Evolutionary conservation across 1,284 basidiomycete species (phyloP), one percentile per base, ranked within the genome.

Genomic region (Prillingera fragicola): DNA sequence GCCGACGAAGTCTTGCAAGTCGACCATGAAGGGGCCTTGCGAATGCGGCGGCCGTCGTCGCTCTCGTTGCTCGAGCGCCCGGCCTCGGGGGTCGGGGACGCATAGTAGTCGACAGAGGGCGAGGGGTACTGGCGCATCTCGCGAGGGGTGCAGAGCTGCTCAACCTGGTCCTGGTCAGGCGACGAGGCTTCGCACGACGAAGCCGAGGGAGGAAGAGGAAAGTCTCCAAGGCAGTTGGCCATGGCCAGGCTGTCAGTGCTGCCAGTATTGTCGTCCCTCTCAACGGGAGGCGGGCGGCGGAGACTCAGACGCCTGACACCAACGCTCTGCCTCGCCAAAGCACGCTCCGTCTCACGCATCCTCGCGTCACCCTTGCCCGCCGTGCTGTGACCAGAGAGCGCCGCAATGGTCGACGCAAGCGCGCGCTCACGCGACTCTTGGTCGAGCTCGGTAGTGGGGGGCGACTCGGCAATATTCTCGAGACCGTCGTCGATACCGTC

Each of bases 191-290:
- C 45, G 29, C 52, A 45, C 12, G 44, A 43, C 14, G 48, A 48
- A 33, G 29, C 37, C n/a, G 52, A 47, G n/a, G 52, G 52, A 8
- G 52, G 52, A 8, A 54, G 45, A 14, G 52, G 52, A 27, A 54
- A 54, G 42, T 50, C 48, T 26, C 50, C 45, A 17, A 45, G 41
- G 26, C 40, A 38, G 25, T 27, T 26, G 14, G 26, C 21, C 1
- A 34, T 45, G 22, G 48, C 43, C 25, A 50, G 45, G 45, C 50
- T 54, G 29, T 52, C 45, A 23, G 50, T 44, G 45, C 50, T 50
- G 28, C 18, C 33, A 33, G 33, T 22, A 31, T 32, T 19, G 29
- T 33, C 22, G 33, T 34, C 5, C 19, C 33, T 6, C 33, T 19
- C 10, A 25, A 24, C 33, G 31, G 29, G 29, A 18, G 23, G 29